Conservation (phyloP, 1,284 basidiomycete genomes). For the Melampsora medusae region DNA sequence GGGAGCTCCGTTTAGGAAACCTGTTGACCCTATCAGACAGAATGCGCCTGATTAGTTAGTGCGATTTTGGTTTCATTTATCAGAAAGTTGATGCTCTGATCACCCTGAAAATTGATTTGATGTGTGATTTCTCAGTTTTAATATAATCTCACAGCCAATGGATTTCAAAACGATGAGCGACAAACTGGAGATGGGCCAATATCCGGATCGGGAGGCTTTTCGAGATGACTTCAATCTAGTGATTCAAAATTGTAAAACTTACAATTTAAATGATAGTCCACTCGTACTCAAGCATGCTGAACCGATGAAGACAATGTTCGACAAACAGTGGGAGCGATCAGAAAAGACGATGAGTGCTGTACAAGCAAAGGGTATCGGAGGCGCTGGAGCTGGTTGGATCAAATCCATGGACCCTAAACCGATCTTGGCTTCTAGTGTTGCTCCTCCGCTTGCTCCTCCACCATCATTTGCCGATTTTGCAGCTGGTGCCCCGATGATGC, state of each 20-base stretch:
- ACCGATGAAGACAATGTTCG: slow-evolving; percentile 75
- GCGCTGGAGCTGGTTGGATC: slow-evolving; percentile 21
- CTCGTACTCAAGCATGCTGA: slow-evolving; percentile 72
- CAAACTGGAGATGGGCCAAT: slow-evolving; percentile 78
- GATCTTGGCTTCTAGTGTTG: slow-evolving; percentile 7
- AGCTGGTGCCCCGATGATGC: slow-evolving; percentile 39
- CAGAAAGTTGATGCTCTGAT: too few relatives aligned
- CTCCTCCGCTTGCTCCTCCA: slow-evolving; percentile 40
- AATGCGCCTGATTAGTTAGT: slow-evolving; percentile 72
- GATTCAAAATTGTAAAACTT: slow-evolving; percentile 80
- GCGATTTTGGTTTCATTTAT: slow-evolving; percentile 57
- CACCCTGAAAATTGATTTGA: background rate
- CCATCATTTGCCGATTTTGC: slow-evolving; percentile 43
- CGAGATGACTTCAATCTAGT: slow-evolving; percentile 84
- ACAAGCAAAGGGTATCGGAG: slow-evolving; percentile 51
- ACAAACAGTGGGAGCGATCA: slow-evolving; percentile 67
- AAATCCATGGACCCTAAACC: slow-evolving; percentile 15
- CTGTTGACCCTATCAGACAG: slow-evolving; percentile 59
- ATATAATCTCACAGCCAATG: slow-evolving; percentile 89
- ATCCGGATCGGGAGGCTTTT: slow-evolving; percentile 78
- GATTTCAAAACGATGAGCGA: slow-evolving; percentile 84
- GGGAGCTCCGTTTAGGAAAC: slow-evolving; percentile 26
- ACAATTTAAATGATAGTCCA: slow-evolving; percentile 63
- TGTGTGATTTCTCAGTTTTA: slow-evolving; percentile 64
- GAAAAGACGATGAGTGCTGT: slow-evolving; percentile 52